These are phyloP conservation scores for Medicago arabica DNA, from an alignment of 306 rosid genomes.

Conservation along the genomic window DNA sequence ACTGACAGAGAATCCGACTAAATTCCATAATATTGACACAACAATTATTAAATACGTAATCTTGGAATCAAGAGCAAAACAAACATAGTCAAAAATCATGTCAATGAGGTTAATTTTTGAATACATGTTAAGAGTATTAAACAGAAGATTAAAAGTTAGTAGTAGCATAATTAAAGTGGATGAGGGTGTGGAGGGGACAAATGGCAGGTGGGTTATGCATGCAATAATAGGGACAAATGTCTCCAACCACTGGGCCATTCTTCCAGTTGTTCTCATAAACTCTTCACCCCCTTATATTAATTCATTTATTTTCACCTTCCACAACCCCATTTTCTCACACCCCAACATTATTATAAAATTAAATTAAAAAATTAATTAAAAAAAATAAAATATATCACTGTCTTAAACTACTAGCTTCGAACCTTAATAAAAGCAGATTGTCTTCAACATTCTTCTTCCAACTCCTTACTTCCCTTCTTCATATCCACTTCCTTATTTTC, in stretches of 20 bases:
- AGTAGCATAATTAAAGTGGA: background rate
- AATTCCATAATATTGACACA: too few species aligned
- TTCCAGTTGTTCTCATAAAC: slow-evolving; percentile 53
- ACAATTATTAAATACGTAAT: too few species aligned
- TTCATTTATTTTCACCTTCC: background rate
- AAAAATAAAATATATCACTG: background rate
- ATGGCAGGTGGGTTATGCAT: slow-evolving; percentile 53
- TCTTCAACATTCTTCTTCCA: slow-evolving; percentile 61
- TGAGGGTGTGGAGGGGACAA: slow-evolving; percentile 43
- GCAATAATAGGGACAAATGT: slow-evolving; percentile 54
- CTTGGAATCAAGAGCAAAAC: too few species aligned
- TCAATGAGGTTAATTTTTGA: too few species aligned
- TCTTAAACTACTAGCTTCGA: slow-evolving; percentile 48
- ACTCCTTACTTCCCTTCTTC: slow-evolving; percentile 17
- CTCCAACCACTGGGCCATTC: slow-evolving; percentile 59
- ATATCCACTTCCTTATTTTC: background rate
- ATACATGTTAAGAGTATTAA: too few species aligned
- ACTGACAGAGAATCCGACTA: too few species aligned
- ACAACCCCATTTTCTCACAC: background rate
- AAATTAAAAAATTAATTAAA: background rate
- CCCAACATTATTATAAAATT: background rate
- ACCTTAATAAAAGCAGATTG: slow-evolving; percentile 81
- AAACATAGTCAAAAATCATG: too few species aligned
- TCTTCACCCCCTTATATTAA: background rate
- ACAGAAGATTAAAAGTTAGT: too few species aligned